Evolutionary conservation across 2,329 filamentous ascomycete species (phyloP).

Genomic region (Myriangium duriaei): DNA sequence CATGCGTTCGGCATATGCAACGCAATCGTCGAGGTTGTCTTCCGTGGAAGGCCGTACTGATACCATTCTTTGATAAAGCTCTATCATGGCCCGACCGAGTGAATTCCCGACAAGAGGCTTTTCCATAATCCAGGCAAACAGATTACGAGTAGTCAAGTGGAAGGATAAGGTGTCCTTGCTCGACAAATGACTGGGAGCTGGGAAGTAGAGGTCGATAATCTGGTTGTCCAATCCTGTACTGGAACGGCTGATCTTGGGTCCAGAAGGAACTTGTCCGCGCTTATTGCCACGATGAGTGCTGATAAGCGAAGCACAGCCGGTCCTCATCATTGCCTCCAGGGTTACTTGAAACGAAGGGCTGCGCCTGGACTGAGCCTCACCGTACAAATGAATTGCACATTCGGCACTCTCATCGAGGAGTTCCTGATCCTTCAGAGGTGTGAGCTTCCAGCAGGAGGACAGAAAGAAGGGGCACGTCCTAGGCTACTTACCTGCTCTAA

Average conservation of each 20-base stretch:
- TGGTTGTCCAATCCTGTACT: conserved; percentile 12
- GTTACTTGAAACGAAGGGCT: conserved; percentile 58
- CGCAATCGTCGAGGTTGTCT: conserved; percentile 49
- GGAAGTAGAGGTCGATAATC: conserved; percentile 53
- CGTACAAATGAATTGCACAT: conserved; percentile 58
- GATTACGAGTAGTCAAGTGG: conserved; percentile 59
- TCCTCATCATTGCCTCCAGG: conserved; percentile 43
- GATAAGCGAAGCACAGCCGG: conserved; percentile 49
- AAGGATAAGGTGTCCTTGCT: conserved; percentile 46
- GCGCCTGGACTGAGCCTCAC: conserved; percentile 48
- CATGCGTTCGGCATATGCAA: conserved; percentile 54
- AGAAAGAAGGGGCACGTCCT: not conserved
- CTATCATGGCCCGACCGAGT: conserved; percentile 51
- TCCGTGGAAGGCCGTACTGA: conserved; percentile 17
- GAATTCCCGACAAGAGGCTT: conserved; percentile 55
- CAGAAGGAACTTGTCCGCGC: conserved; percentile 16
- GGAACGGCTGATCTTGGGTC: conserved; percentile 19
- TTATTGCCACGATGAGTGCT: conserved; percentile 28
- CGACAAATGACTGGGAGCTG: conserved; percentile 44
- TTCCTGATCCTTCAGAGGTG: conserved; percentile 50
- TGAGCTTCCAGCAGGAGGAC: conserved; percentile 10
- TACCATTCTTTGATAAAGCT: conserved; percentile 52
- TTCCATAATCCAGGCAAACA: conserved; percentile 58
- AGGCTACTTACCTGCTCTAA: conserved; percentile 12
- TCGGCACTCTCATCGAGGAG: conserved; percentile 57